Evolutionary conservation across 1,284 basidiomycete genomes (phyloP).

Genomic region (Takashimella tepidaria): DNA sequence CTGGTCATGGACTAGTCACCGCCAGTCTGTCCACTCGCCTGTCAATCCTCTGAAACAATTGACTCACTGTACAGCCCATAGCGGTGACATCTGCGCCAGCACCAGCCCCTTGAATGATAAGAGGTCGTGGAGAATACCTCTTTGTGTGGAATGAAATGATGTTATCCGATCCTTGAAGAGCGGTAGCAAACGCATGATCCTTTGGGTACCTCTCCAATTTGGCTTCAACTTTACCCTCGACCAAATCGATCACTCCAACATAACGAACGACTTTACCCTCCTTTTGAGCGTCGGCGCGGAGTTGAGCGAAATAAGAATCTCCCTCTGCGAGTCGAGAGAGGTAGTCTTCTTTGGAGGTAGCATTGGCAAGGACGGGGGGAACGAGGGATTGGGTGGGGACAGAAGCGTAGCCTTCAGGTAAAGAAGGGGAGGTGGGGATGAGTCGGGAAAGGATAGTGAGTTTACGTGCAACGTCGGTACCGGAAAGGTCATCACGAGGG

Average conservation of each 20-base stretch:
- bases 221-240: constrained; percentile 69
- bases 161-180: constrained; percentile 92
- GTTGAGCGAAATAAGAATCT: constrained; percentile 70
- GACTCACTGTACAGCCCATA: constrained; percentile 71
- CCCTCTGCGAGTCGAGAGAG: constrained; percentile 73
- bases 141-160: constrained; percentile 96
- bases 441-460: constrained; percentile 88
- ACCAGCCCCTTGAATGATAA: constrained; percentile 92
- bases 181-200: constrained; percentile 89
- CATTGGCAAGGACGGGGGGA: constrained; percentile 64
- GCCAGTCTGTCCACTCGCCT: neutral
- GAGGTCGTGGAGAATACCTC: constrained; percentile 73
- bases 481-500: constrained; percentile 92
- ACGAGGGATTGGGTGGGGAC: constrained; percentile 83
- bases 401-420: constrained; percentile 67
- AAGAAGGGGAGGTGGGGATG: constrained; percentile 50
- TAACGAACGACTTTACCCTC: constrained; percentile 83
- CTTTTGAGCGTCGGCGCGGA: constrained; percentile 69
- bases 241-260: constrained; percentile 88
- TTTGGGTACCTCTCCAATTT: constrained; percentile 84
- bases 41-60: too few species aligned
- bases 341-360: constrained; percentile 73
- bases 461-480: constrained; percentile 94
- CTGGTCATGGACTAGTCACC: neutral
- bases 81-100: constrained; percentile 96